phyloP scores from a whole-genome alignment of 768 basidiomycete genomes.

The Chalciporus sphaerocephalus region DNA sequence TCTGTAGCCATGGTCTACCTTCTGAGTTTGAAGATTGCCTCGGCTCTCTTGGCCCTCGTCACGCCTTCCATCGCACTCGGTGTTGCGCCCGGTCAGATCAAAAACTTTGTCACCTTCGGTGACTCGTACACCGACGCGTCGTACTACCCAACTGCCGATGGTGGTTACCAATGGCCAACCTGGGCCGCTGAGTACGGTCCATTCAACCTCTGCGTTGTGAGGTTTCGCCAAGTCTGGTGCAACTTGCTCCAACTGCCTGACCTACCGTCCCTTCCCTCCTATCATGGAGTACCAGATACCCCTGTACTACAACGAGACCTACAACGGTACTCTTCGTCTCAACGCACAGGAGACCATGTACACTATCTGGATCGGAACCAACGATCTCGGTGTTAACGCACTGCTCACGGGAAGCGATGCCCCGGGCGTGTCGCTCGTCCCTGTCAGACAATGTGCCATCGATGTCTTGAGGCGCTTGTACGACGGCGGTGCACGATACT shows the following conservation, averaged over 20 bases:
- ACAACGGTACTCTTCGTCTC: slow-evolving; percentile 37
- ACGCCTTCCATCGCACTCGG: slow-evolving; percentile 14
- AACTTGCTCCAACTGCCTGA: slow-evolving; percentile 61
- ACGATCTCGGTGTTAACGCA: slow-evolving; percentile 54
- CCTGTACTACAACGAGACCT: slow-evolving; percentile 40
- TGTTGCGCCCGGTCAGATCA: slow-evolving; percentile 45
- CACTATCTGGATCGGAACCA: slow-evolving; percentile 66
- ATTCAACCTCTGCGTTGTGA: slow-evolving; percentile 44
- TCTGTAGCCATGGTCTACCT: slow-evolving; percentile 2
- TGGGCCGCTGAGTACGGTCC: slow-evolving; percentile 54
- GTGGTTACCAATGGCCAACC: slow-evolving; percentile 55
- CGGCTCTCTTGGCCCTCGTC: slow-evolving; percentile 11
- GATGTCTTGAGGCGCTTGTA: slow-evolving; percentile 58
- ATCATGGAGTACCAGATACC: slow-evolving; percentile 49
- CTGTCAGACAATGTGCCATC: slow-evolving; percentile 54
- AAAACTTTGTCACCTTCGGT: slow-evolving; percentile 63
- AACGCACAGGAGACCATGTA: slow-evolving; percentile 49
- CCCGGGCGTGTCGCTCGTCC: slow-evolving; percentile 49
- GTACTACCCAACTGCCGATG: slow-evolving; percentile 29
- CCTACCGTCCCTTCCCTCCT: slow-evolving; percentile 53
- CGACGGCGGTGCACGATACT: slow-evolving; percentile 57
- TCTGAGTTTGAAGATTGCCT: slow-evolving; percentile 3
- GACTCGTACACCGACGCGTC: slow-evolving; percentile 62
- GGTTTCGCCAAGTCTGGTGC: slow-evolving; percentile 57
- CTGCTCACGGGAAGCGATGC: slow-evolving; percentile 49